Evolutionary conservation across 2,329 filamentous ascomycete genomes (phyloP).

Genomic region (Talaromyces marneffei): DNA sequence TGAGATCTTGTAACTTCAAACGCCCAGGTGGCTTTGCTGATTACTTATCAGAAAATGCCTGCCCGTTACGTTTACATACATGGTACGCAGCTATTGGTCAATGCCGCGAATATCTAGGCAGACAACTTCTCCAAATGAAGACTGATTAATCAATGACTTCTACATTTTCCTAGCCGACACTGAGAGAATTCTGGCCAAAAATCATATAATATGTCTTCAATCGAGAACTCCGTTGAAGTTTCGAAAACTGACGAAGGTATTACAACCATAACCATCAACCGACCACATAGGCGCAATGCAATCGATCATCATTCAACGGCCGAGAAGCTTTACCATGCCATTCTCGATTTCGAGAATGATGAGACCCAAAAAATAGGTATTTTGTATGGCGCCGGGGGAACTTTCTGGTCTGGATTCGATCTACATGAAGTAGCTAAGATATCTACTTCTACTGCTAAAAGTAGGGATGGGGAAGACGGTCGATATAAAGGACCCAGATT

Average conservation of each 20-base stretch:
- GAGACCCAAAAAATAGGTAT: slow-evolving; percentile 49
- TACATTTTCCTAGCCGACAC: not conserved
- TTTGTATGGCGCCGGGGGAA: slow-evolving; percentile 43
- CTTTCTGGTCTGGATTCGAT: slow-evolving; percentile 52
- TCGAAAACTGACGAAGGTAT: slow-evolving; percentile 36
- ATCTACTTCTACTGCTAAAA: not conserved
- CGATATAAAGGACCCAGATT: slow-evolving; percentile 15
- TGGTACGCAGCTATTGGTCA: not conserved
- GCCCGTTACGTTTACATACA: not conserved
- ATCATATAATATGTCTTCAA: not conserved
- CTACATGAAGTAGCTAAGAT: slow-evolving; percentile 40
- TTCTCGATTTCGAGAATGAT: slow-evolving; percentile 48
- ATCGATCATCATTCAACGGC: slow-evolving; percentile 48
- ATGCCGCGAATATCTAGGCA: not conserved
- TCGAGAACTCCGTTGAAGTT: not conserved
- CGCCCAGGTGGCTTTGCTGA: not conserved
- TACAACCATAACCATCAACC: slow-evolving; percentile 52
- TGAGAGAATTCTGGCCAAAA: not conserved
- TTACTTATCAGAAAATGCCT: not conserved
- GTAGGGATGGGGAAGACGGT: not conserved
- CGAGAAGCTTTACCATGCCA: slow-evolving; percentile 43
- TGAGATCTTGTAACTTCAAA: not conserved
- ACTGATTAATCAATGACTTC: not conserved
- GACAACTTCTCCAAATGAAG: not conserved
- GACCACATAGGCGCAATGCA: slow-evolving; percentile 48